Evolutionary conservation across 2,329 filamentous ascomycete genomes (phyloP).

Genomic region (Colletotrichum tofieldiae): DNA sequence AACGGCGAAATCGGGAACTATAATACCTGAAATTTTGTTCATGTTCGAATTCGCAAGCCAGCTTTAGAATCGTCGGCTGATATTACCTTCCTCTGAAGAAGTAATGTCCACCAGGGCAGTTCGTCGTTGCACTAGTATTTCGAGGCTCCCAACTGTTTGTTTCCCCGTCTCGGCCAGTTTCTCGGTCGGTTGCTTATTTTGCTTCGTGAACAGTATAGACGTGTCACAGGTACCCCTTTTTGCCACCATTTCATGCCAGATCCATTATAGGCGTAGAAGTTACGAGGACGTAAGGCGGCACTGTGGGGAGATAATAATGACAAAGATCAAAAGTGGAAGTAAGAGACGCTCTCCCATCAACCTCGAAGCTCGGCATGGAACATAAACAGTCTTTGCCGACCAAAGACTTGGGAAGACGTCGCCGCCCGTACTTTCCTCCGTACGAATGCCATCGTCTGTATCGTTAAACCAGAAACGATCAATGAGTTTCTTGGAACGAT

Average conservation of each 20-base stretch:
- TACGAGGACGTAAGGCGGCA: neutral
- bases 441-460: accelerated
- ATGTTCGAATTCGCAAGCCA: neutral
- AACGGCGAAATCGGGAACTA: neutral
- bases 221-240: neutral
- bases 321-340: neutral
- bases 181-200: neutral
- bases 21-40: neutral
- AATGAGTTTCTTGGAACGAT: neutral
- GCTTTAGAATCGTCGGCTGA: neutral
- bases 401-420: neutral
- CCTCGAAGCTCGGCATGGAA: neutral
- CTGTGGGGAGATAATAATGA: neutral
- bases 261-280: neutral
- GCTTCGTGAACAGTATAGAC: neutral
- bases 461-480: neutral
- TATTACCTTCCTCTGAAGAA: too few relatives aligned
- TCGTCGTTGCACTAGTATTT: neutral
- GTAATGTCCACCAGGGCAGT: neutral
- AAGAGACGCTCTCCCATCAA: neutral
- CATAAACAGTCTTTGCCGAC: neutral
- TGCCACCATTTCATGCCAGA: neutral
- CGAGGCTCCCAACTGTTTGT: too few relatives aligned
- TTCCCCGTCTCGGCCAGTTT: neutral
- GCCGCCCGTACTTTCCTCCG: neutral